These are phyloP conservation scores for Chaetomidium leptoderma DNA, from an alignment of 495 filamentous ascomycete genomes.

Conservation along the genomic window DNA sequence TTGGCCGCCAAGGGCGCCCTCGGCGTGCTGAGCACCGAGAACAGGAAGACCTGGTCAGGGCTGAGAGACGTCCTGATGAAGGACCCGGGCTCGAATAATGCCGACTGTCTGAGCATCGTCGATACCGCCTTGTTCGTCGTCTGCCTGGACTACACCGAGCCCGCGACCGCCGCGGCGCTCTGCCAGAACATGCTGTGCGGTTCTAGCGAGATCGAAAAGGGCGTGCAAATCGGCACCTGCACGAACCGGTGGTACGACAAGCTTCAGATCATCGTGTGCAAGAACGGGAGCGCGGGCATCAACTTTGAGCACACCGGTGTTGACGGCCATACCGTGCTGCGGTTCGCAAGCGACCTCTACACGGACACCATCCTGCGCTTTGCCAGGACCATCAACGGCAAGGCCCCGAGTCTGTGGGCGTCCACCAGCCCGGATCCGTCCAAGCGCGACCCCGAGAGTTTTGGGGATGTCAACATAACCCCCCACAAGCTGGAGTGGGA, in stretches of 20 bases:
- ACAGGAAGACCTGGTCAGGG: conserved; percentile 91
- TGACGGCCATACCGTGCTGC: conserved; percentile 93
- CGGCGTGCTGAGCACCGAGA: conserved; percentile 93
- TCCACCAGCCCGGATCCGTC: conserved; percentile 86
- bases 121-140: conserved; percentile 91
- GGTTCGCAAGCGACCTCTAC: conserved; percentile 93
- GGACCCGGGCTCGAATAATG: conserved; percentile 86
- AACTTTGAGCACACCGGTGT: conserved; percentile 99
- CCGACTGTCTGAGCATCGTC: conserved; percentile 88
- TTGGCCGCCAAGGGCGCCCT: conserved; percentile 91
- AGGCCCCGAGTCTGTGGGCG: conserved; percentile 87
- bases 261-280: conserved; percentile 97
- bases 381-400: conserved; percentile 91
- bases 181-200: conserved; percentile 99
- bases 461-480: conserved; percentile 90
- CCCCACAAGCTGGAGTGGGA: conserved; percentile 98
- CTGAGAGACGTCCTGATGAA: conserved; percentile 83
- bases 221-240: conserved; percentile 94
- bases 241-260: conserved; percentile 99
- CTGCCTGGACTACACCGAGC: conserved; percentile 89
- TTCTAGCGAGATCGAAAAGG: conserved; percentile 82
- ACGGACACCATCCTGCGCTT: conserved; percentile 98
- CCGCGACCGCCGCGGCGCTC: conserved; percentile 68
- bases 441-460: conserved; percentile 88
- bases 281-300: conserved; percentile 96